Base-by-base conservation (phyloP, 352 stramenopile genomes). In the Albugo candida region DNA sequence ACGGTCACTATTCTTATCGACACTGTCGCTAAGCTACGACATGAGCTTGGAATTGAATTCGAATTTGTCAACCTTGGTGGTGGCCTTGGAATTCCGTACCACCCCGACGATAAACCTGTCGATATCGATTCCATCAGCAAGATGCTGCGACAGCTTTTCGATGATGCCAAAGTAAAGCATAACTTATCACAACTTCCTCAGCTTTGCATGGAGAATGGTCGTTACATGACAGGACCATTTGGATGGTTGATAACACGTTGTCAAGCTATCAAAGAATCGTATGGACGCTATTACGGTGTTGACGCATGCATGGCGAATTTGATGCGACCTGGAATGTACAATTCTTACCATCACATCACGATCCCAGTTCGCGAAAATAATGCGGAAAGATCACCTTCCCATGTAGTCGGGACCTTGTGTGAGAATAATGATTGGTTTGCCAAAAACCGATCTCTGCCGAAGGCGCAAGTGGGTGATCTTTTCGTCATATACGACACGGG, bases 381-480 rank as follows among this genome's bases (percentile, higher is more conserved):
- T 13, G 60, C 59, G 12, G 52, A 65, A 18, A 47, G 64, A 8
- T 41, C 61, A 19, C 52, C 64, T 24, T 60, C 70, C 13, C 73
- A 93, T 54, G 80, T 93, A 6, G 81, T 93, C 12, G 81, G 81
- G 42, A 79, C 76, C 39, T 66, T 93, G 3, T 93, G 81, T 36
- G 81, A 94, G 53, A 94, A 94, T 65, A 94, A 94, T 59, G 81
- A 94, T 60, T 94, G 81, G 81, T 94, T 88, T 47, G 81, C 78
- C 20, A 89, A 92, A 69, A 66, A 92, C 51, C 70, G 80, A 11
- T 44, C 56, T 24, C 57, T 93, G 40, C 78, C 79, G 24, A 65
- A 53, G 14, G 73, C 77, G 5, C 43, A 78, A 36, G 76, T 92
- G 13, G 80, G 78, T 44, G 81, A 94, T 52, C 56, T 94, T 19